Percentiles rank a stretch among this genome's conserved stretches.
Conservation (phyloP, 768 basidiomycete species). For the Suillus occidentalis region DNA sequence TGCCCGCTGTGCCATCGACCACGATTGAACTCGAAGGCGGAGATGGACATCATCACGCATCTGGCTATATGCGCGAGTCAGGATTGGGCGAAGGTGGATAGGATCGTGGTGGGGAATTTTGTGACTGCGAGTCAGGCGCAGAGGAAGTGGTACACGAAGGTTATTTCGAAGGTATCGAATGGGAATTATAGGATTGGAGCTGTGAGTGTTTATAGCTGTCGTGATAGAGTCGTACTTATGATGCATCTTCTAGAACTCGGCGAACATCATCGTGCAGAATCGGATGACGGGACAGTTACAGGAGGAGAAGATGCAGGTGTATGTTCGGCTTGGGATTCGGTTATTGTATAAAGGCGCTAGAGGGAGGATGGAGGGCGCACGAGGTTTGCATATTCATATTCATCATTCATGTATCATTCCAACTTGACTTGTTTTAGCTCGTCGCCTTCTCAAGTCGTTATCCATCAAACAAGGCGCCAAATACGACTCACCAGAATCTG, state of each 20-base stretch:
- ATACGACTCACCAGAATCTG: conserved; percentile 86
- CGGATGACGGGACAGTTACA: conserved; percentile 86
- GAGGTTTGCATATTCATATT: conserved; percentile 51
- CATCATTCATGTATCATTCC: background rate
- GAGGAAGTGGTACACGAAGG: conserved; percentile 94
- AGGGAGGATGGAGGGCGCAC: conserved; percentile 83
- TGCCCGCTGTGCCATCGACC: conserved; percentile 94
- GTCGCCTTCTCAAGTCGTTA: conserved; percentile 81
- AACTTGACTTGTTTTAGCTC: conserved; percentile 45
- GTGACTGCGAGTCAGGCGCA: conserved; percentile 95
- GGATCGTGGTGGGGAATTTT: conserved; percentile 91
- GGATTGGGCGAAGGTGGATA: conserved; percentile 88
- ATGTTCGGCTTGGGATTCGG: conserved; percentile 90
- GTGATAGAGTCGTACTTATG: conserved; percentile 5
- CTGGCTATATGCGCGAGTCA: conserved; percentile 93
- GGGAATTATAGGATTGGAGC: conserved; percentile 92
- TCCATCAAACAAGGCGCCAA: conserved; percentile 94
- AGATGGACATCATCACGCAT: conserved; percentile 95
- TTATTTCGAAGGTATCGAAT: conserved; percentile 81
- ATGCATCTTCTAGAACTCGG: conserved; percentile 69
- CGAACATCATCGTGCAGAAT: conserved; percentile 98
- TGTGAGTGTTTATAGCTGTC: conserved; percentile 42
- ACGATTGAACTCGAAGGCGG: conserved; percentile 79
- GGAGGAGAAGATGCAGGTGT: conserved; percentile 98
- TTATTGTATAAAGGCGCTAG: conserved; percentile 91